These are phyloP conservation scores for Mrakia blollopis DNA, from an alignment of 768 basidiomycete genomes.

Conservation along the genomic window DNA sequence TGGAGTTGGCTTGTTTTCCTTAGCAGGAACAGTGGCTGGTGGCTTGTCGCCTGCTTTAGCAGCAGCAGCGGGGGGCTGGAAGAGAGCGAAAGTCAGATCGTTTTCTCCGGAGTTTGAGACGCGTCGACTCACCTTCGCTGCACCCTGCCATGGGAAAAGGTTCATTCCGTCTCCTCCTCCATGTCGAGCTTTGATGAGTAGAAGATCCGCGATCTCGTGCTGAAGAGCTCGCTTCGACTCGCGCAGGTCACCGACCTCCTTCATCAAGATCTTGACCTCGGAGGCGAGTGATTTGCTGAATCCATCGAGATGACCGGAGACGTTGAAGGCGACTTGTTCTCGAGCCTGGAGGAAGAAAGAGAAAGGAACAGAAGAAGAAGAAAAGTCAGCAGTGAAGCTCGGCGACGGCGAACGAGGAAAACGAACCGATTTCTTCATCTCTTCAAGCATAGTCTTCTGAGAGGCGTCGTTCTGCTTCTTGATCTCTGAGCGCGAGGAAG, in stretches of 20 bases:
- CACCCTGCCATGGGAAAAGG: slow-evolving; percentile 23
- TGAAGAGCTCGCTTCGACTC: slow-evolving; percentile 28
- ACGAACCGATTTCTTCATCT: slow-evolving; percentile 25
- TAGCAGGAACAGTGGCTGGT: background rate
- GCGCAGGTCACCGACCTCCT: slow-evolving; percentile 28
- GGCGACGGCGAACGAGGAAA: background rate
- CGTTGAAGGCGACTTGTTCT: slow-evolving; percentile 24
- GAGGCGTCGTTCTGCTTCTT: slow-evolving; percentile 20
- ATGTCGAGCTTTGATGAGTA: slow-evolving; percentile 23
- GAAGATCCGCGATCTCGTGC: slow-evolving; percentile 25
- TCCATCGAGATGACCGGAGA: slow-evolving; percentile 16
- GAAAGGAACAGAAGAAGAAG: no score
- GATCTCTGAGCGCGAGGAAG: background rate
- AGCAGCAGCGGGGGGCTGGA: background rate
- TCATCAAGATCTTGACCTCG: slow-evolving; percentile 30
- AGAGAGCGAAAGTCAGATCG: background rate
- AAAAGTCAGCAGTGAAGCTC: background rate
- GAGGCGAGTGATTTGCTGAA: slow-evolving; percentile 24
- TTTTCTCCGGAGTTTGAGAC: no score
- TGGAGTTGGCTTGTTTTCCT: background rate
- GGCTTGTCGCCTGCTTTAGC: background rate
- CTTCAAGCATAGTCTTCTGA: slow-evolving; percentile 21
- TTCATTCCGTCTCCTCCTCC: slow-evolving; percentile 25
- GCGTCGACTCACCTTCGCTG: slow-evolving; percentile 10
- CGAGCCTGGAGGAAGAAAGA: slow-evolving; percentile 13